phyloP scores from a whole-genome alignment of 306 rosid species.

The Hippophae gyantsensis region DNA sequence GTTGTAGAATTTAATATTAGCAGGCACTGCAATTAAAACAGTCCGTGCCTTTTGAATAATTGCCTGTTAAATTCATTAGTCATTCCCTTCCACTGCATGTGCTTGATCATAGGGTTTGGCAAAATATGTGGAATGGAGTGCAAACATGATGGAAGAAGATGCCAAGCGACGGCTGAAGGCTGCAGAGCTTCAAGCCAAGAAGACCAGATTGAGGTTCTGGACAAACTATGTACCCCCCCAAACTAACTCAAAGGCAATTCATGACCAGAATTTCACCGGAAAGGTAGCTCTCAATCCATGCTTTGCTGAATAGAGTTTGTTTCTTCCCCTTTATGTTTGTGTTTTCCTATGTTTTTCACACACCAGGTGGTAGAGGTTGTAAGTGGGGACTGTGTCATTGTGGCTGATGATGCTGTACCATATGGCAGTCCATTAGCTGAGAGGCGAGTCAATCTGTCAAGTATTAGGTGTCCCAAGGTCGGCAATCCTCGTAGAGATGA shows the following conservation, averaged over 20 bases:
- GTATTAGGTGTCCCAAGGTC: slow-evolving; percentile 93
- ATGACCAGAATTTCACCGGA: slow-evolving; percentile 86
- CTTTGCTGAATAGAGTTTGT: slow-evolving; percentile 6
- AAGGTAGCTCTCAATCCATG: slow-evolving; percentile 42
- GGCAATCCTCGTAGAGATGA: slow-evolving; percentile 98
- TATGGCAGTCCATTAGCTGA: slow-evolving; percentile 90
- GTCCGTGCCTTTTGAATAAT: slow-evolving; percentile 13
- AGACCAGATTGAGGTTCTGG: slow-evolving; percentile 67
- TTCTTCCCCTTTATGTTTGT: not conserved
- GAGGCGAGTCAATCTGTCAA: slow-evolving; percentile 91
- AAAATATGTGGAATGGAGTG: slow-evolving; percentile 97
- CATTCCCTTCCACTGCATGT: not conserved
- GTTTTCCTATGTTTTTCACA: slow-evolving; percentile 7
- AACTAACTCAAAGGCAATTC: slow-evolving; percentile 94
- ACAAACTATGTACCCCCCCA: slow-evolving; percentile 83
- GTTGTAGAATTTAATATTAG: slow-evolving; percentile 5
- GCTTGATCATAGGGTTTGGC: slow-evolving; percentile 51
- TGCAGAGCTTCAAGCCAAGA: slow-evolving; percentile 89
- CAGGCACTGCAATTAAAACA: slow-evolving; percentile 6
- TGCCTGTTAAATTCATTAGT: slow-evolving; percentile 16
- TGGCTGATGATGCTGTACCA: slow-evolving; percentile 89
- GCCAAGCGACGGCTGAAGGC: slow-evolving; percentile 71
- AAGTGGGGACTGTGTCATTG: slow-evolving; percentile 86
- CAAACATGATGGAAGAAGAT: slow-evolving; percentile 95
- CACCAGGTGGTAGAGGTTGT: slow-evolving; percentile 96